Conservation (phyloP, 352 stramenopile species). For the Phytophthora pseudosyringae region DNA sequence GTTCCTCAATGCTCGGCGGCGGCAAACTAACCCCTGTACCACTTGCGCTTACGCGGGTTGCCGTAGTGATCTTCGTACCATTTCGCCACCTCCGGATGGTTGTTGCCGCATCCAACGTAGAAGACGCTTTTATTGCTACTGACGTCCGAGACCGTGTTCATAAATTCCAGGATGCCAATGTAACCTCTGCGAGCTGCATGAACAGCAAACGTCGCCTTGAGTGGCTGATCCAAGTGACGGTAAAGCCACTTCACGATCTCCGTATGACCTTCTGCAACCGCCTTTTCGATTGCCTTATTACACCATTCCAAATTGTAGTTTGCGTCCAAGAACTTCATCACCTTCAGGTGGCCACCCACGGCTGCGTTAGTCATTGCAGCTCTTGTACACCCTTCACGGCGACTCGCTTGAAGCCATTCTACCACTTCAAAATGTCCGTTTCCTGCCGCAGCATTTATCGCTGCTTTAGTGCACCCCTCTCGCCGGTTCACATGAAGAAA, state of each 20-base stretch:
- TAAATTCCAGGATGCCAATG: slow-evolving; percentile 28
- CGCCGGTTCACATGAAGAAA: slow-evolving; percentile 11
- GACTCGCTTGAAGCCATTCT: slow-evolving; percentile 9
- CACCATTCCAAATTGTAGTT: slow-evolving; percentile 27
- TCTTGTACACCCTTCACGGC: background rate
- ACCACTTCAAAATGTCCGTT: slow-evolving; percentile 12
- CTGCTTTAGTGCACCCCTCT: slow-evolving; percentile 3
- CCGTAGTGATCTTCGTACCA: slow-evolving; percentile 17
- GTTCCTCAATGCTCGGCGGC: too few species aligned
- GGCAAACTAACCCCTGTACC: background rate
- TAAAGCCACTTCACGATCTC: slow-evolving; percentile 31
- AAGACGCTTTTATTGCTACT: background rate
- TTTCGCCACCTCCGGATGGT: slow-evolving; percentile 11
- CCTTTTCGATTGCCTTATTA: slow-evolving; percentile 17
- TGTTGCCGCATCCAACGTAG: slow-evolving; percentile 5
- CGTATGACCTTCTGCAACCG: slow-evolving; percentile 12
- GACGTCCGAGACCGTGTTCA: slow-evolving; percentile 3
- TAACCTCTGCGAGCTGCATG: slow-evolving; percentile 8
- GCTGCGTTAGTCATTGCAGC: slow-evolving; percentile 11
- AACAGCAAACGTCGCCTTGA: background rate
- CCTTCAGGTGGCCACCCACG: slow-evolving; percentile 7
- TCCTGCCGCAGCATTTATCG: slow-evolving; percentile 12
- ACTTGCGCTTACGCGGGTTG: slow-evolving; percentile 19
- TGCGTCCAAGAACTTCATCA: slow-evolving; percentile 29
- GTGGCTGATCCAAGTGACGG: slow-evolving; percentile 17